Percentiles rank a stretch among this genome's conserved stretches.
Conservation (phyloP, 2,329 filamentous ascomycete genomes). For the Cladosporium sp. region DNA sequence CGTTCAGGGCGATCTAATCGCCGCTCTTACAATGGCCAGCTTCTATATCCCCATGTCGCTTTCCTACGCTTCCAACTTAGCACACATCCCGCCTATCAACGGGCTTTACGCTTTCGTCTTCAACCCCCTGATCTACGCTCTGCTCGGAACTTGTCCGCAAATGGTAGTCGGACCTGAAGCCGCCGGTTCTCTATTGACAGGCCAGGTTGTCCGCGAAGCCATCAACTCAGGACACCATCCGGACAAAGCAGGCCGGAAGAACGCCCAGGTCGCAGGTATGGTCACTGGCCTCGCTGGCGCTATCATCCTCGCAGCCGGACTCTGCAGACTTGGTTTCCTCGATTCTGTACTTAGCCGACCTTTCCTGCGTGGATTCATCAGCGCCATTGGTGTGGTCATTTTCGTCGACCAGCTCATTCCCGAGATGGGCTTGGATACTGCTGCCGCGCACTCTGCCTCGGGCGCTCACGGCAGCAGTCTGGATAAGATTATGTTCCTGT, state of each 20-base stretch:
- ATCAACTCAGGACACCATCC: conserved; percentile 67
- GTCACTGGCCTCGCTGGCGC: conserved; percentile 84
- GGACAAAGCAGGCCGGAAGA: conserved; percentile 67
- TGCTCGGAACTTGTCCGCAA: conserved; percentile 86
- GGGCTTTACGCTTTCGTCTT: conserved; percentile 93
- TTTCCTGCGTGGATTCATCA: conserved; percentile 93
- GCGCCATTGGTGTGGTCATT: conserved; percentile 94
- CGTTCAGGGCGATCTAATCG: conserved; percentile 80
- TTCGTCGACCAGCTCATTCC: conserved; percentile 92
- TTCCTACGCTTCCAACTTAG: conserved; percentile 87
- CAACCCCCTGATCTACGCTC: conserved; percentile 85
- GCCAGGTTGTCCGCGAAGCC: conserved; percentile 77
- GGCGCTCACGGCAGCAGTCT: conserved; percentile 82
- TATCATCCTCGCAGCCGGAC: conserved; percentile 82
- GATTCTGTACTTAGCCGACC: conserved; percentile 92
- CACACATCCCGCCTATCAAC: conserved; percentile 88
- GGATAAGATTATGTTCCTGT: conserved; percentile 80
- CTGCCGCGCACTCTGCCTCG: conserved; percentile 62
- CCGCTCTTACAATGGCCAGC: conserved; percentile 93
- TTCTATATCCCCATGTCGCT: conserved; percentile 98
- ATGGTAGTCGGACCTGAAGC: conserved; percentile 96
- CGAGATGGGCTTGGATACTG: conserved; percentile 72
- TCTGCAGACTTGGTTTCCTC: conserved; percentile 84
- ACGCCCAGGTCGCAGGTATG: conserved; percentile 83
- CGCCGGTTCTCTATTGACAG: conserved; percentile 85